Base-by-base conservation (phyloP, 352 stramenopile species). In the Phytophthora fragariaefolia region DNA sequence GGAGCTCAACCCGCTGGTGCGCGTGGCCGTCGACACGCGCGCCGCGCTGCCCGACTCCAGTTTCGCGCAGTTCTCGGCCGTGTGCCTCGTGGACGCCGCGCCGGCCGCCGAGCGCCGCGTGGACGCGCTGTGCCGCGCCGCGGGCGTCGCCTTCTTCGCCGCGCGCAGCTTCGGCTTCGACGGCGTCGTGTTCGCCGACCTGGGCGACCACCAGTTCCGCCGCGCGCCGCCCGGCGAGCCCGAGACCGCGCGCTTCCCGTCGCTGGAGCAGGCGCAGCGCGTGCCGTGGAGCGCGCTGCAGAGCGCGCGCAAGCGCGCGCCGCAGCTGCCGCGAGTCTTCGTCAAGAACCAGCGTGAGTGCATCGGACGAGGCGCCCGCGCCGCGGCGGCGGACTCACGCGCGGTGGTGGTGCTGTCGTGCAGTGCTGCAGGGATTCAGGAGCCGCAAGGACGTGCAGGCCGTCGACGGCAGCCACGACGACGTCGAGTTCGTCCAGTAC, bases 1-100 rank as follows among this genome's bases (percentile, higher is more conserved):
- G 67, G 96, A 98, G 60, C 84, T 99, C 17, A 99, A 99, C 79
- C 93, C 93, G 9, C 73, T 99, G 4, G 87, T 98, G 30, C 74
- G 77, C 17, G 96, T 98, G 34, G 52, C 85, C 18, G 91, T 85
- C 74, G 82, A 92, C 57, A 96, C 61, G 51, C 78, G 85, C 12
- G 80, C 36, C 18, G 64, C 73, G 20, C 64, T 89, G 1, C 58
- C 78, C 0, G 84, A 97, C 68, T 79, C 83, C 1, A 94, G 87
- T 50, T 93, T 98, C 64, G 61, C 85, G 69, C 61, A 92, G 43
- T 98, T 97, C 76, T 85, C 89, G 46, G 87, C 97, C 43, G 79
- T 99, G 17, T 92, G 81, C 52, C 46, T 93, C 20, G 62, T 95
- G 15, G 77, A 74, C 8, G 86, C 78, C 8, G 58, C 69, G 13